Percentiles rank a stretch among this genome's conserved stretches.
Evolutionary conservation across 2,329 filamentous ascomycete genomes (phyloP).

Genomic region (Colletotrichum euphorbiae): DNA sequence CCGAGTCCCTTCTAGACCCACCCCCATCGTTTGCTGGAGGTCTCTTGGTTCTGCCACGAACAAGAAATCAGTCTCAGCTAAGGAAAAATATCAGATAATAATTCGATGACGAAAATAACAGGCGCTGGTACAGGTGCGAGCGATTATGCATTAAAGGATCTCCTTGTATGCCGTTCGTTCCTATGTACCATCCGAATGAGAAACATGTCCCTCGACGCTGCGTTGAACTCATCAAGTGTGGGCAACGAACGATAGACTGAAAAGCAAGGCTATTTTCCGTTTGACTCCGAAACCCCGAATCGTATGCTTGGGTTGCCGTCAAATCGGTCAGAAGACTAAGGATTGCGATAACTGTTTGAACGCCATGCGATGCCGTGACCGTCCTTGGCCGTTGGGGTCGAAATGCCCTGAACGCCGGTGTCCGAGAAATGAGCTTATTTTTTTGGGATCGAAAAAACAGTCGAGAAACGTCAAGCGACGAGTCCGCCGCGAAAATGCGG

Average conservation of each 20-base stretch:
- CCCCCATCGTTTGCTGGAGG: constrained; percentile 41
- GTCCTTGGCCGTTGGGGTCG: constrained; percentile 24
- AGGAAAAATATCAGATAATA: constrained; percentile 13
- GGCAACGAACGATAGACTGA: constrained; percentile 20
- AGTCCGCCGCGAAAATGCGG: background rate
- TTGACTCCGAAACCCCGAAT: constrained; percentile 28
- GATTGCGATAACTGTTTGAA: constrained; percentile 30
- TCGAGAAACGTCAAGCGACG: constrained; percentile 38
- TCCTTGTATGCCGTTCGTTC: constrained; percentile 38
- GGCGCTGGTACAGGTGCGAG: constrained; percentile 33
- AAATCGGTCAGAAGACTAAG: constrained; percentile 21
- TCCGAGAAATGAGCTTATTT: constrained; percentile 14
- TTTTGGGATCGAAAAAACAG: constrained; percentile 29
- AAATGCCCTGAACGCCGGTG: constrained; percentile 37
- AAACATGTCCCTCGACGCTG: constrained; percentile 27
- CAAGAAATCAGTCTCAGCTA: constrained; percentile 1
- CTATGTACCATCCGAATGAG: constrained; percentile 36
- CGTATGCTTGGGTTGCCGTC: constrained; percentile 33
- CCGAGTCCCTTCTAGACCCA: constrained; percentile 19
- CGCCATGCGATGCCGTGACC: constrained; percentile 31
- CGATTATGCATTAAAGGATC: constrained; percentile 43
- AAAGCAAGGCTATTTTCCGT: constrained; percentile 28
- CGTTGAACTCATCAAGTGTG: constrained; percentile 34
- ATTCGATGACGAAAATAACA: constrained; percentile 3
- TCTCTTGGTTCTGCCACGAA: constrained; percentile 26